These are phyloP conservation scores for Aspergillus clavatus DNA, from an alignment of 2,329 filamentous ascomycete genomes.

Conservation along the genomic window DNA sequence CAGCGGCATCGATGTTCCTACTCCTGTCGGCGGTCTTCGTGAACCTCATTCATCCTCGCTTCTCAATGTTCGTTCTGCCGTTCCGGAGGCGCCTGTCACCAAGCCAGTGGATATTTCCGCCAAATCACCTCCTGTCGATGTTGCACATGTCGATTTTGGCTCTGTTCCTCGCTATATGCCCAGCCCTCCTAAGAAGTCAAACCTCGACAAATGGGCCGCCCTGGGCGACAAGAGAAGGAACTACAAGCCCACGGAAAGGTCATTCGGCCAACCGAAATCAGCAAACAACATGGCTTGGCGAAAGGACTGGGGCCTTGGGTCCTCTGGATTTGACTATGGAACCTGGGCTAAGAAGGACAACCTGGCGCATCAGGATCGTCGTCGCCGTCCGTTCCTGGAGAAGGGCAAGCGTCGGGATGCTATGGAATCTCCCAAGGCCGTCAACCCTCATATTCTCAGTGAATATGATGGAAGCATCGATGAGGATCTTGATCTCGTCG, in stretches of 20 bases:
- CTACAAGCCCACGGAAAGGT: slow-evolving; percentile 51
- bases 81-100: slow-evolving; percentile 24
- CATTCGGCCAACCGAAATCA: slow-evolving; percentile 47
- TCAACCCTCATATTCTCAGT: slow-evolving; percentile 30
- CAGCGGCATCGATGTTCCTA: slow-evolving; percentile 47
- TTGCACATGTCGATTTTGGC: slow-evolving; percentile 45
- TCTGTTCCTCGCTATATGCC: slow-evolving; percentile 48
- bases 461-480: slow-evolving; percentile 52
- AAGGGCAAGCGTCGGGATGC: slow-evolving; percentile 46
- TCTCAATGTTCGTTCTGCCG: slow-evolving; percentile 44
- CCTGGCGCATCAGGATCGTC: slow-evolving; percentile 25
- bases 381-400: slow-evolving; percentile 38
- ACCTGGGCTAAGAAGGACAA: slow-evolving; percentile 32
- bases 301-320: slow-evolving; percentile 38
- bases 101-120: slow-evolving; percentile 15
- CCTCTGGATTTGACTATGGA: slow-evolving; percentile 35
- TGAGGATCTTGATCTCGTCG: slow-evolving; percentile 89
- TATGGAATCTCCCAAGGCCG: slow-evolving; percentile 26
- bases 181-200: slow-evolving; percentile 52
- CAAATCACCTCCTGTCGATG: slow-evolving; percentile 59
- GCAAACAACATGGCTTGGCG: slow-evolving; percentile 41
- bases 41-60: slow-evolving; percentile 52
- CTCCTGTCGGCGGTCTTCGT: slow-evolving; percentile 49
- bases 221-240: slow-evolving; percentile 79
- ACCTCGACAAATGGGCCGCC: slow-evolving; percentile 80